Evolutionary conservation across 345 rosid species (phyloP), one percentile per base, ranked within the genome.

Genomic region (Corymbia maculata): DNA sequence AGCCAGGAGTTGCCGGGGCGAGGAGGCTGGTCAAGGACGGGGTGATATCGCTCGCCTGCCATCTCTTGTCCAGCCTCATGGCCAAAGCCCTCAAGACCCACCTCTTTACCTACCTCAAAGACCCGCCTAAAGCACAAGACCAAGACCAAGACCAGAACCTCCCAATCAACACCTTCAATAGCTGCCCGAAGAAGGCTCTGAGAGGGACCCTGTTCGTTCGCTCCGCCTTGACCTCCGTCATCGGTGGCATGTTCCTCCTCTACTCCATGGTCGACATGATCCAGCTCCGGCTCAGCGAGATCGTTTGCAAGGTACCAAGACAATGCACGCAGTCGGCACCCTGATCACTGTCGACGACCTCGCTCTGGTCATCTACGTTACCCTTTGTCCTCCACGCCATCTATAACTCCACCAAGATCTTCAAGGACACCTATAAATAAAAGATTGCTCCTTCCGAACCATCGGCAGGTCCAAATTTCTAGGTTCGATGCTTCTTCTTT

Each of bases 51-150:
- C 92, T 92, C 86, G 89, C 88, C 8, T 89, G 64, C 88, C 92
- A 89, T 90, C 93, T 93, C 75, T 47, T 91, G 22, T 92, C 94
- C 5, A 91, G 90, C 86, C 92, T 92, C 32, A 91, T 86, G 15
- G 90, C 86, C 51, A 53, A 86, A 64, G 79, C 86, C 42, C 80
- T 86, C 47, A 55, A 79, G 52, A 57, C 16, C 70, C 82, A 79
- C 57, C 59, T 86, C 82, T 68, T 10, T 86, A 32, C 64, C 28
- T 61, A 88, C 89, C 57, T 61, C 79, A 55, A 21, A 21, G 21
- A 7, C 59, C 59, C 59, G 59, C 57, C 2, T 21, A 53, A 53
- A 53, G 59, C 2, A 36, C 42, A 36, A 36, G 42, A 36, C 42
- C 42, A 36, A 36, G 42, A 36, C 42, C 42, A 36, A 36, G 42